Base-by-base conservation (phyloP, 2,329 filamentous ascomycete species). In the Tolypocladium tundrense region DNA sequence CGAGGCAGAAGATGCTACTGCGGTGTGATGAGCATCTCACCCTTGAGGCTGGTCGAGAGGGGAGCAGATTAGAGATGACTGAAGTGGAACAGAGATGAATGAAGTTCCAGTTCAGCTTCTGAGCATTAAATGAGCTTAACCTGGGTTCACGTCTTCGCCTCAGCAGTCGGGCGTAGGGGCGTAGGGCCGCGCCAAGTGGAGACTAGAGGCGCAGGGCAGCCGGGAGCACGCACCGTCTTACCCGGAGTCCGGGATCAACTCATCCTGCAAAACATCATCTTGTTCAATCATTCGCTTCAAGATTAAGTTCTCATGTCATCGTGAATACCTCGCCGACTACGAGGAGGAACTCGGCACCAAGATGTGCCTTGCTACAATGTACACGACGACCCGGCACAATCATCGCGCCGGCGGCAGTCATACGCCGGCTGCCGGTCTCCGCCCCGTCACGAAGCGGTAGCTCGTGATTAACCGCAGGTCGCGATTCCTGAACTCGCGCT, bases 401-500 rank as follows among this genome's bases (percentile, higher is more conserved):
- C 27, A 31, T 31, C 27, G 6, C 19, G 21, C 7, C 1, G 8
- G 1, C 16, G 16, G 31, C 19, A 5, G 1, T n/a, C 3, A 53
- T 6, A 37, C 13, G 10, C 4, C 3, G 24, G n/a, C 27, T 19
- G 54, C 35, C 7, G 66, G 63, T 24, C 63, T 70, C 33, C 67
- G 65, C 19, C 70, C 70, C 2, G 62, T 62, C 42, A 73, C 64
- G 39, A 73, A 72, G 13, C 70, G 69, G 54, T 72, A 73, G 53
- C 60, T 64, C 4, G 70, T 72, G 42, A 73, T 72, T 33, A 73
- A 58, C 40, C 67, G 62, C 50, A 69, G 62, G 56, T 72, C 68
- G 55, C 64, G 68, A 57, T 66, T 69, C 8, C 71, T 64, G 60
- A 73, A 70, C 63, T 73, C 71, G 40, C 68, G 63, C 59, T 72